These are phyloP conservation scores for Cymodocea nodosa DNA, from an alignment of 116 monocot species.

Conservation along the genomic window DNA sequence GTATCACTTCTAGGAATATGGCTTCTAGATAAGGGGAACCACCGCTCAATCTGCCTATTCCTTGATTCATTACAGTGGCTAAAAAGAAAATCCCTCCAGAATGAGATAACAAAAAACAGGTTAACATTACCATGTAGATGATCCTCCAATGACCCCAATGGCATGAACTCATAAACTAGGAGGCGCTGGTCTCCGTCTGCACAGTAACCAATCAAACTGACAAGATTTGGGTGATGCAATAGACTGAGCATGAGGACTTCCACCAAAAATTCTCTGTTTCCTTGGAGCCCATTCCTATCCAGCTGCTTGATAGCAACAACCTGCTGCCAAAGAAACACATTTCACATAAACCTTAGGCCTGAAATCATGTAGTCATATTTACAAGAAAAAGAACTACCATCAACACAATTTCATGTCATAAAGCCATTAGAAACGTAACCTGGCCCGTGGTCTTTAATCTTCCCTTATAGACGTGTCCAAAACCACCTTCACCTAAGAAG, in stretches of 20 bases:
- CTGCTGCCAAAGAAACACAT: constrained; percentile 15
- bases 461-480: constrained; percentile 65
- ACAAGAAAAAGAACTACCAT: too few species aligned
- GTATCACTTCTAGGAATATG: too few species aligned
- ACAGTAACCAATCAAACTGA: constrained; percentile 70
- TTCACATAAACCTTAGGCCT: not conserved
- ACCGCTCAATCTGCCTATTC: too few species aligned
- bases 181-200: constrained; percentile 81
- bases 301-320: constrained; percentile 63
- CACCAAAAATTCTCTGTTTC: constrained; percentile 80
- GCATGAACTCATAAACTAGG: constrained; percentile 66
- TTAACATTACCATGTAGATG: constrained; percentile 40
- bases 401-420: not conserved
- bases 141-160: constrained; percentile 65
- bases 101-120: not conserved
- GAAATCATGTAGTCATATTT: too few species aligned
- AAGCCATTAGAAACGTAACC: constrained; percentile 18
- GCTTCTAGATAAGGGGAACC: too few species aligned
- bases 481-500: constrained; percentile 65
- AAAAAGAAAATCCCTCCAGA: too few species aligned
- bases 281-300: constrained; percentile 65
- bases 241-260: constrained; percentile 82
- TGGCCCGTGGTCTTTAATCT: constrained; percentile 46
- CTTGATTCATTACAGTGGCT: too few species aligned
- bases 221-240: constrained; percentile 66